Conservation (phyloP, 306 rosid genomes). For the Begonia fuchsioides region DNA sequence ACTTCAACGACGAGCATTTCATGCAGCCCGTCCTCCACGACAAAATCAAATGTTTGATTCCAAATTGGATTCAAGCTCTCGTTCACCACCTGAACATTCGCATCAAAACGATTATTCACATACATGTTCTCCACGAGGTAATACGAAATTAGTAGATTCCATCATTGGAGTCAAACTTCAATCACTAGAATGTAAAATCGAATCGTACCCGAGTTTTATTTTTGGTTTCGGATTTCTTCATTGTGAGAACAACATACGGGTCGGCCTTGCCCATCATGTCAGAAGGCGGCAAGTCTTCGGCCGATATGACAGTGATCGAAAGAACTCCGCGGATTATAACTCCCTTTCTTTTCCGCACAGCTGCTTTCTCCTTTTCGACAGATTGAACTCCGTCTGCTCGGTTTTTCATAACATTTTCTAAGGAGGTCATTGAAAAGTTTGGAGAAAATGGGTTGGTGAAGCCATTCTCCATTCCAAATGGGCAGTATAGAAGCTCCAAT, state of each 20-base stretch:
- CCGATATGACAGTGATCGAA: constrained; percentile 75
- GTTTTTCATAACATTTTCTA: constrained; percentile 68
- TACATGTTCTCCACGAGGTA: too few species aligned
- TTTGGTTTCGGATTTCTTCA: constrained; percentile 77
- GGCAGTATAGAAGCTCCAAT: constrained; percentile 83
- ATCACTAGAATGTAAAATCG: too few species aligned
- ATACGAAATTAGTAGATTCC: too few species aligned
- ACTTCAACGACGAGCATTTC: constrained; percentile 87
- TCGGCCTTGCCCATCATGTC: constrained; percentile 90
- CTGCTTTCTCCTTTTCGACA: constrained; percentile 40
- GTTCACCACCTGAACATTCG: constrained; percentile 65
- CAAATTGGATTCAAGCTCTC: constrained; percentile 83
- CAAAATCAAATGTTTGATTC: constrained; percentile 95
- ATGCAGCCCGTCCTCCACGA: constrained; percentile 91
- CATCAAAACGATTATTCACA: constrained; percentile 1
- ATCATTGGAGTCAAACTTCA: too few species aligned
- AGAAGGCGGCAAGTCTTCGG: constrained; percentile 77
- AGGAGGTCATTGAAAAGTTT: constrained; percentile 54
- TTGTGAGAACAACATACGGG: constrained; percentile 66
- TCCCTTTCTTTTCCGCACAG: constrained; percentile 50
- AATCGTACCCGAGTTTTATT: constrained; percentile 75
- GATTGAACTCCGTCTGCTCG: constrained; percentile 42
- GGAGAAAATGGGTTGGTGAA: constrained; percentile 67
- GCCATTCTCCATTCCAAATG: constrained; percentile 62
- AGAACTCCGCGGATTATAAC: constrained; percentile 90